Evolutionary conservation across 2,329 filamentous ascomycete species (phyloP).

Genomic region (Aspergillus puulaauensis): DNA sequence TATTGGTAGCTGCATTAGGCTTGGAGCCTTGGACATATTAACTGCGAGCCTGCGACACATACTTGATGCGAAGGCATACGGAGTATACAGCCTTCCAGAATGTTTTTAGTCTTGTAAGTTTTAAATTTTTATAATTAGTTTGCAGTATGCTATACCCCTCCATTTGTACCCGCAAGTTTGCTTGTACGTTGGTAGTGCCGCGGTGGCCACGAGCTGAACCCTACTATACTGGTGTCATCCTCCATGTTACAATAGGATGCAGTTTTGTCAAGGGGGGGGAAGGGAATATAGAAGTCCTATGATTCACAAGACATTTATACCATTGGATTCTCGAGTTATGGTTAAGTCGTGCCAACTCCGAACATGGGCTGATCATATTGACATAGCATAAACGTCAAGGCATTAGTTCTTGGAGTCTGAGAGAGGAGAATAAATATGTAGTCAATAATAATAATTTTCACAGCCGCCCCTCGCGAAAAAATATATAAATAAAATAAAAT

Average conservation of each 20-base stretch:
- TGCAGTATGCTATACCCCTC: background rate
- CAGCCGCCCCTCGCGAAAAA: no score
- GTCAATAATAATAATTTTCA: no score
- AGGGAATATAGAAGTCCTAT: background rate
- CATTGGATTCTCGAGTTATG: background rate
- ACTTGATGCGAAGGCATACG: background rate
- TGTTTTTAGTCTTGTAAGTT: background rate
- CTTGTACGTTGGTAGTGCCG: background rate
- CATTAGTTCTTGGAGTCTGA: no score
- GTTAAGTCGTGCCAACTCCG: no score
- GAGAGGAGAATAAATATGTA: no score
- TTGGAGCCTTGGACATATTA: background rate
- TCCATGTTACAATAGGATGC: background rate
- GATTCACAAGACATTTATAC: background rate
- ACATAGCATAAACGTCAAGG: no score
- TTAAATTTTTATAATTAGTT: background rate
- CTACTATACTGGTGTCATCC: background rate
- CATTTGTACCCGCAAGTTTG: background rate
- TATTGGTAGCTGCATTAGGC: background rate
- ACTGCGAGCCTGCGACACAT: background rate
- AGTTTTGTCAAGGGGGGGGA: background rate
- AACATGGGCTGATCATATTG: no score
- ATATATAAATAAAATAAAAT: no score
- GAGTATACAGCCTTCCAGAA: background rate
- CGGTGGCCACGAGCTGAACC: background rate